These are phyloP conservation scores for Macrolepiota albuminosa DNA, from an alignment of 768 basidiomycete genomes.

Conservation along the genomic window DNA sequence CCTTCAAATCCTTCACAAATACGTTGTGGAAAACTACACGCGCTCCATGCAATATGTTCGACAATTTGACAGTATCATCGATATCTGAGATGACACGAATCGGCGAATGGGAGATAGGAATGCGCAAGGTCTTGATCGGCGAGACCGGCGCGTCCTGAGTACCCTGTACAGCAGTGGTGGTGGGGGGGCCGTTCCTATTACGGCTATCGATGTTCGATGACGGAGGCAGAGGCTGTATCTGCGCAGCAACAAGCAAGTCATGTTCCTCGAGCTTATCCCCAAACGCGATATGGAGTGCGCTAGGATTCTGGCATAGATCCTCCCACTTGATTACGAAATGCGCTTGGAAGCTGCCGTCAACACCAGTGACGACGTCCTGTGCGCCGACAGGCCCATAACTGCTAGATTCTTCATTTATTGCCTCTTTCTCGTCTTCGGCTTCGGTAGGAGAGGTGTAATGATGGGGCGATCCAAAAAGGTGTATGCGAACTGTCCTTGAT, in stretches of 20 bases:
- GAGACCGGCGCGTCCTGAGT: background rate
- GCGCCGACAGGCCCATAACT: constrained; percentile 43
- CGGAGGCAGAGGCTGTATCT: constrained; percentile 35
- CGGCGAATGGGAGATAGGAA: constrained; percentile 55
- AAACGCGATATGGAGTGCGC: constrained; percentile 51
- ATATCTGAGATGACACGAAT: constrained; percentile 89
- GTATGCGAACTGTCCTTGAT: constrained; percentile 55
- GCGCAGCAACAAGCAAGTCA: constrained; percentile 50
- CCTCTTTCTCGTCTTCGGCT: constrained; percentile 22
- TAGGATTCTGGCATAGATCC: constrained; percentile 56
- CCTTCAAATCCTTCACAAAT: constrained; percentile 80
- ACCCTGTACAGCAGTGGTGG: background rate
- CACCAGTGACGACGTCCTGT: constrained; percentile 48
- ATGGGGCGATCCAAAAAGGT: constrained; percentile 48
- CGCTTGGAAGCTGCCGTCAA: constrained; percentile 72
- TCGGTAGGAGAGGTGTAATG: constrained; percentile 16
- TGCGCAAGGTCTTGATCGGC: constrained; percentile 26
- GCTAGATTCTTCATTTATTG: constrained; percentile 22
- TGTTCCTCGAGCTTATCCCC: constrained; percentile 49
- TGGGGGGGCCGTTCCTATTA: background rate
- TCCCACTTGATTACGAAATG: constrained; percentile 67
- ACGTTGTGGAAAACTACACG: constrained; percentile 86
- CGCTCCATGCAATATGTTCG: constrained; percentile 75
- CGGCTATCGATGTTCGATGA: background rate
- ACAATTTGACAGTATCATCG: constrained; percentile 87